Evolutionary conservation across 2,329 filamentous ascomycete genomes (phyloP).

Genomic region (Aurifilum marmelostoma): DNA sequence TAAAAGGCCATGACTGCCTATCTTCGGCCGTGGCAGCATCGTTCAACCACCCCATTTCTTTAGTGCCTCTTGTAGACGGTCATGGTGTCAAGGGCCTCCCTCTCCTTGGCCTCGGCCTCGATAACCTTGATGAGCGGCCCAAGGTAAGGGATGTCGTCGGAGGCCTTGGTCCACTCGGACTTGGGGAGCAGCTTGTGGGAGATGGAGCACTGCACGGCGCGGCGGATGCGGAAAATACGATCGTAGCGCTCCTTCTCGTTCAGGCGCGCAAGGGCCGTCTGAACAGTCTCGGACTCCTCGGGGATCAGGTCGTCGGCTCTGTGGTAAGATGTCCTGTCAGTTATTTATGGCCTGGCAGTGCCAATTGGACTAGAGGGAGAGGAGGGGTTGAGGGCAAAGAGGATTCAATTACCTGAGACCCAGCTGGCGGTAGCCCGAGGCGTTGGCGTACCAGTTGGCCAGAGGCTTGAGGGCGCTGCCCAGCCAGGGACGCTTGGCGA

Average conservation of each 20-base stretch:
- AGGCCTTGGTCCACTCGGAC: slow-evolving; percentile 62
- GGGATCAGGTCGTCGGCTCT: slow-evolving; percentile 94
- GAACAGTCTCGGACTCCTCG: slow-evolving; percentile 87
- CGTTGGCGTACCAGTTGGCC: slow-evolving; percentile 85
- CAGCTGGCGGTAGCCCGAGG: slow-evolving; percentile 89
- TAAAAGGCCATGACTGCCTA: background rate
- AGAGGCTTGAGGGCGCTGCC: slow-evolving; percentile 77
- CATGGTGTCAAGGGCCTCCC: slow-evolving; percentile 55
- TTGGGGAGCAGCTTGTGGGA: slow-evolving; percentile 67
- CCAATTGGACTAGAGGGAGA: background rate
- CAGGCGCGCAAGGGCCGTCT: slow-evolving; percentile 88
- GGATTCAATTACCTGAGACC: slow-evolving; percentile 74
- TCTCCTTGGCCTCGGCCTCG: slow-evolving; percentile 54
- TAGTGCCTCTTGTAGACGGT: slow-evolving; percentile 54
- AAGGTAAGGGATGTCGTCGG: slow-evolving; percentile 61
- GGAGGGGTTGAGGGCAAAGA: background rate
- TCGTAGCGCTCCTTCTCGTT: slow-evolving; percentile 91
- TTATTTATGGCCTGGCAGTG: slow-evolving; percentile 14
- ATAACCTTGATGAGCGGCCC: slow-evolving; percentile 56
- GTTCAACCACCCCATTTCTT: slow-evolving; percentile 5
- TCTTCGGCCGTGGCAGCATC: background rate
- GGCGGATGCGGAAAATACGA: slow-evolving; percentile 94
- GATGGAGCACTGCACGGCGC: slow-evolving; percentile 80
- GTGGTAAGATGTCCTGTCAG: slow-evolving; percentile 25
- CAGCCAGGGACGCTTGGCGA: slow-evolving; percentile 86